These are phyloP conservation scores for Cicer judaicum DNA, from an alignment of 306 rosid species.

Conservation along the genomic window DNA sequence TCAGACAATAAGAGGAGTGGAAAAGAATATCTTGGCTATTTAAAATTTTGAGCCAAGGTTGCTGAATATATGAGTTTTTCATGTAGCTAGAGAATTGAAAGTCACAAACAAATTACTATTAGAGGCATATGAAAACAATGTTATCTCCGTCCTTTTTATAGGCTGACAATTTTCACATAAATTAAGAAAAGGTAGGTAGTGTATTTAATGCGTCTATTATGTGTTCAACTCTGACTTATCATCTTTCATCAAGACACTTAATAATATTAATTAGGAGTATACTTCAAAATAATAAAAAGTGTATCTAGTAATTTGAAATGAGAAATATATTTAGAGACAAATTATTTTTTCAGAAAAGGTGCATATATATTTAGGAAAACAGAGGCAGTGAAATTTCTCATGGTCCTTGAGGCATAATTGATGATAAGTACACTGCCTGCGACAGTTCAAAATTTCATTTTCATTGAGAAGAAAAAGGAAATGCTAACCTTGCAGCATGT, in stretches of 20 bases:
- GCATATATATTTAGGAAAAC: too few species aligned
- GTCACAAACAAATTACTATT: neutral
- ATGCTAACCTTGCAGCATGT: conserved; percentile 89
- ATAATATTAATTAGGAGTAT: too few species aligned
- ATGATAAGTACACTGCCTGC: neutral
- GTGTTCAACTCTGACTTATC: too few species aligned
- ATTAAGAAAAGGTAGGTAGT: too few species aligned
- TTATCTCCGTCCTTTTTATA: too few species aligned
- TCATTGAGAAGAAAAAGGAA: conserved; percentile 4
- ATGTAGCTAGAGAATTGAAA: neutral
- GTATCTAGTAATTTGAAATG: too few species aligned
- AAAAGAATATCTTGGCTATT: neutral
- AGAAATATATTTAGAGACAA: too few species aligned
- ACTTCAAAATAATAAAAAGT: too few species aligned
- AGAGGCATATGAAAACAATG: neutral
- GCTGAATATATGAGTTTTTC: neutral
- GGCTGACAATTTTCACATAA: too few species aligned
- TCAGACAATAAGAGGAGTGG: neutral
- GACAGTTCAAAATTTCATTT: neutral
- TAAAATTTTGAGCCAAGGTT: neutral
- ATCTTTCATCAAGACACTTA: too few species aligned
- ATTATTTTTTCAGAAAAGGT: too few species aligned
- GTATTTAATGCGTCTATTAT: too few species aligned
- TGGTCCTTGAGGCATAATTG: neutral
- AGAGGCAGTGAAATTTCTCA: neutral